Conservation (phyloP, 768 basidiomycete genomes). For the Dictyophora rubrovolvata region DNA sequence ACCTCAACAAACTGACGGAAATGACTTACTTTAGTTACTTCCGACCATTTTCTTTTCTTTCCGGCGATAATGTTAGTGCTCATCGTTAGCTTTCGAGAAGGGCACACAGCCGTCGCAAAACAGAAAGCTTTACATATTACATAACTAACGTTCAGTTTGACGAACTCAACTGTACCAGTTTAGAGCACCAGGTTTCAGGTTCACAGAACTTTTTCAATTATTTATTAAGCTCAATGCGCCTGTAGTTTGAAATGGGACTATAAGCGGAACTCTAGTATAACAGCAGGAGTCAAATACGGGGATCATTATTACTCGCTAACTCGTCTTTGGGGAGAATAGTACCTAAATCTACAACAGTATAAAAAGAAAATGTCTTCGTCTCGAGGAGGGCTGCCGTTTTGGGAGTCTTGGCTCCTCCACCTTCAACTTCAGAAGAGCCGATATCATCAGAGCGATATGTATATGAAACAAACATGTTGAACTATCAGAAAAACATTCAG, state of each 20-base stretch:
- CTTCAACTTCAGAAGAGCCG: conserved; percentile 44
- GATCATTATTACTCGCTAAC: neutral
- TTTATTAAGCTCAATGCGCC: neutral
- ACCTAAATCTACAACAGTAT: conserved; percentile 74
- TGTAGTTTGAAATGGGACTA: neutral
- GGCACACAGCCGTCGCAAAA: neutral
- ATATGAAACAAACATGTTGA: conserved; percentile 89
- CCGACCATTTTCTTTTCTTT: neutral
- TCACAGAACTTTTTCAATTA: too few species aligned
- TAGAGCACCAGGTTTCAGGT: too few species aligned
- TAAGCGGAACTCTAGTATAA: neutral
- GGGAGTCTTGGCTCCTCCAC: conserved; percentile 24
- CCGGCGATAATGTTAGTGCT: neutral
- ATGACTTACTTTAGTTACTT: neutral
- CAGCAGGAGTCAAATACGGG: neutral
- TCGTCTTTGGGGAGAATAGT: conserved; percentile 49
- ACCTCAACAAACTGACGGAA: neutral
- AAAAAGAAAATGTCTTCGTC: conserved; percentile 85
- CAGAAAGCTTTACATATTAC: too few species aligned
- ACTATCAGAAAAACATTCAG: conserved; percentile 37
- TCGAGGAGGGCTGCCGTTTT: conserved; percentile 53
- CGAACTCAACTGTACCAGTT: too few species aligned
- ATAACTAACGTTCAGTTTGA: too few species aligned
- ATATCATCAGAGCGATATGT: conserved; percentile 90
- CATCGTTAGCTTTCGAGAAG: neutral